Evolutionary conservation across 1,284 basidiomycete species (phyloP).

Genomic region (Apiotrichum montevideense): DNA sequence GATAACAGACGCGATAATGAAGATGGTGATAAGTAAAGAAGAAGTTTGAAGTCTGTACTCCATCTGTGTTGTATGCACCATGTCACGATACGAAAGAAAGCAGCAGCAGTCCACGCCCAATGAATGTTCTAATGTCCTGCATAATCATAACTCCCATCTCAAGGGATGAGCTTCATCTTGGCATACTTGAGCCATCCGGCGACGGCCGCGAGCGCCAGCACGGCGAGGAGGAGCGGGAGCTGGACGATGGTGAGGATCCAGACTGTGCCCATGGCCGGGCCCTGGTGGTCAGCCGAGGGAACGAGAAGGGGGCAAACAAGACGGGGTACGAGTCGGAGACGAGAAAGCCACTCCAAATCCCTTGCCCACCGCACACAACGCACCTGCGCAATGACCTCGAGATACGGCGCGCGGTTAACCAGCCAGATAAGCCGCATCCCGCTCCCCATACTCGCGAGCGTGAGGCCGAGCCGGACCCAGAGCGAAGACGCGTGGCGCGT

Average conservation of each 20-base stretch:
- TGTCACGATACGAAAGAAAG: too few relatives aligned
- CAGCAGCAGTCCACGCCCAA: too few relatives aligned
- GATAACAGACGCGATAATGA: neutral
- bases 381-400: constrained; percentile 39
- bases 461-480: constrained; percentile 24
- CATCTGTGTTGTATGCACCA: too few relatives aligned
- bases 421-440: constrained; percentile 45
- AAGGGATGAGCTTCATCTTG: constrained; percentile 1
- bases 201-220: constrained; percentile 24
- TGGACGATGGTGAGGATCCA: constrained; percentile 47
- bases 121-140: too few relatives aligned
- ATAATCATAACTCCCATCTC: too few relatives aligned
- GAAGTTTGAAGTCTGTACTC: too few relatives aligned
- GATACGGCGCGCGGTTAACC: constrained; percentile 42
- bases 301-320: neutral
- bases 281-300: constrained; percentile 19
- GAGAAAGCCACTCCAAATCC: constrained; percentile 3
- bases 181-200: constrained; percentile 1
- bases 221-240: constrained; percentile 36
- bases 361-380: constrained; percentile 9
- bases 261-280: constrained; percentile 42
- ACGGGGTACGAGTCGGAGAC: too few relatives aligned
- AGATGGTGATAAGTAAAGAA: too few relatives aligned
- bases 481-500: constrained; percentile 27
- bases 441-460: constrained; percentile 28